Conservation (phyloP, 768 basidiomycete genomes). For the Brasilioporus rufonigricans region DNA sequence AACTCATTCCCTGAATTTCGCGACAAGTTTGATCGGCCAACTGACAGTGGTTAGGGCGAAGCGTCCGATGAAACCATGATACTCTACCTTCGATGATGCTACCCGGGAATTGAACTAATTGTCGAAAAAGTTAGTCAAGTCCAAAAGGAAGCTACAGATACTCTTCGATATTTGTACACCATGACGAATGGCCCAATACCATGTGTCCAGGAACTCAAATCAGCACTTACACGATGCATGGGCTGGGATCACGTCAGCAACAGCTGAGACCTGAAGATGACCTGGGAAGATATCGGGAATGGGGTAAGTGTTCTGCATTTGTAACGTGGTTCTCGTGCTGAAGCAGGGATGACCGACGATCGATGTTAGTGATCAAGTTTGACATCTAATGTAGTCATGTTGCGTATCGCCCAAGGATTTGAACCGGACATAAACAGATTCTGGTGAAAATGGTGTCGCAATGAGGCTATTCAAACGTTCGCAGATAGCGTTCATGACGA, state of each 20-base stretch:
- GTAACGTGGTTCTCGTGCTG: background rate
- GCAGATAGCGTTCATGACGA: too few species aligned
- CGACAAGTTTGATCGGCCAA: conserved; percentile 37
- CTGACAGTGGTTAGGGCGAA: conserved; percentile 9
- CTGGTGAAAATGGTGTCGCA: conserved; percentile 32
- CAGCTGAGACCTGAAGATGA: conserved; percentile 41
- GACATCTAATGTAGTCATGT: conserved; percentile 41
- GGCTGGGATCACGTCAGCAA: conserved; percentile 42
- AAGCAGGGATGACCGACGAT: too few species aligned
- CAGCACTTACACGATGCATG: conserved; percentile 27
- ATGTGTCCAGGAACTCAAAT: conserved; percentile 43
- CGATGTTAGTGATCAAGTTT: conserved; percentile 39
- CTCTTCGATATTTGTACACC: conserved; percentile 42
- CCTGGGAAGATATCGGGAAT: conserved; percentile 49
- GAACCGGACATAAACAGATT: conserved; percentile 33
- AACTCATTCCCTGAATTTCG: conserved; percentile 41
- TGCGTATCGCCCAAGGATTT: conserved; percentile 33
- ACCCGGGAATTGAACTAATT: conserved; percentile 43
- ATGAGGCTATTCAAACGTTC: too few species aligned
- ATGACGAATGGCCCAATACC: conserved; percentile 43
- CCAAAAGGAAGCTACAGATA: conserved; percentile 19
- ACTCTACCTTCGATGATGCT: conserved; percentile 38
- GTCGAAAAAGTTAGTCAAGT: conserved; percentile 38
- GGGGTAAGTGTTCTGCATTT: conserved; percentile 38
- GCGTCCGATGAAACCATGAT: conserved; percentile 14